Conservation (phyloP, 1,139 yeast species). For the Yamadazyma blattariae region DNA sequence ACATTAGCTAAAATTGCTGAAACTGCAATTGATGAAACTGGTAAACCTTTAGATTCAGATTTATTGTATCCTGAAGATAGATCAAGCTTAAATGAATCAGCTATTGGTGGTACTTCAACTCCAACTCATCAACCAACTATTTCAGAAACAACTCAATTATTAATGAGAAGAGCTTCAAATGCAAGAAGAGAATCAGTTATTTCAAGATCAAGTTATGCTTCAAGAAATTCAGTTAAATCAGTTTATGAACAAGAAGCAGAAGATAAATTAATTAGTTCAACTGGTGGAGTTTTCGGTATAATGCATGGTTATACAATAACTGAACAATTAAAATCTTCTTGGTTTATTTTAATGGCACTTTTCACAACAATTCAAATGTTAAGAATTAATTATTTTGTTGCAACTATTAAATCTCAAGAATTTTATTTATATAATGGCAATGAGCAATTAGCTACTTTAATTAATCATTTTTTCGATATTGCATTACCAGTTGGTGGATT, state of each 20-base stretch:
- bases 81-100: constrained; percentile 14
- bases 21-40: constrained; percentile 67
- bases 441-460: constrained; percentile 48
- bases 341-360: constrained; percentile 75
- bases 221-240: constrained; percentile 45
- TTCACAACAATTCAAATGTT: constrained; percentile 88
- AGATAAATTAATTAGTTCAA: constrained; percentile 45
- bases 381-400: constrained; percentile 87
- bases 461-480: constrained; percentile 76
- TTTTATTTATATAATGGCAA: constrained; percentile 50
- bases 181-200: constrained; percentile 37
- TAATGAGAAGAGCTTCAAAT: constrained; percentile 31
- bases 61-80: constrained; percentile 37
- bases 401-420: constrained; percentile 81
- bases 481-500: constrained; percentile 89
- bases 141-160: constrained; percentile 40
- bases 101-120: constrained; percentile 1
- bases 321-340: constrained; percentile 67
- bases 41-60: constrained; percentile 45
- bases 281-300: constrained; percentile 84
- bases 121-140: constrained; percentile 34
- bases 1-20: constrained; percentile 65
- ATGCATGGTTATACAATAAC: constrained; percentile 64
- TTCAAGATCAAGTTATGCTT: constrained; percentile 30
- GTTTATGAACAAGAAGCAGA: constrained; percentile 67